These are phyloP conservation scores for Calonectria naviculata DNA, from an alignment of 2,329 filamentous ascomycete genomes.

Conservation along the genomic window DNA sequence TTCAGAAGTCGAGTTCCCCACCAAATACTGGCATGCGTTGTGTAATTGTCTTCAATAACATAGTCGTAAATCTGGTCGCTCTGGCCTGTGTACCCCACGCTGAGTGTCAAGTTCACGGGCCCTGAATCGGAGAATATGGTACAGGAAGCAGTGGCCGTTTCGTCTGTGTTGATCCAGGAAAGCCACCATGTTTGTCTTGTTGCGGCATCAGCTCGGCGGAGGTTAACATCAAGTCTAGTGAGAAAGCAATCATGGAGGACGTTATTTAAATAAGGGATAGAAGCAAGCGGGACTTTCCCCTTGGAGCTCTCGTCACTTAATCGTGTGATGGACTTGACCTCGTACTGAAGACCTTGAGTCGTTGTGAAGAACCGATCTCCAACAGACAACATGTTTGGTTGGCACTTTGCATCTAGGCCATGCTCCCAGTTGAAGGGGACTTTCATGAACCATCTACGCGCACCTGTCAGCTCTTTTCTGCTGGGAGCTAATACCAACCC, in stretches of 20 bases:
- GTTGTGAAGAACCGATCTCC: conserved; percentile 27
- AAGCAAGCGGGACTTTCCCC: background rate
- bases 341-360: conserved; percentile 12
- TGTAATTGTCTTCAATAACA: conserved; percentile 21
- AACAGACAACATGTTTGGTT: conserved; percentile 22
- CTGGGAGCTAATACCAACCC: background rate
- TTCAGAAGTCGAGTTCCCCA: conserved; percentile 29
- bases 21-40: conserved; percentile 22
- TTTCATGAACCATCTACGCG: conserved; percentile 26
- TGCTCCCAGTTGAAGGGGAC: conserved; percentile 22
- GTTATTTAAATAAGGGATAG: conserved; percentile 21
- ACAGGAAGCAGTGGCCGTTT: conserved; percentile 11
- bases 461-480: background rate
- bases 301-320: background rate
- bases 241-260: conserved; percentile 18
- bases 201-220: conserved; percentile 9
- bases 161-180: conserved; percentile 9
- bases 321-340: conserved; percentile 13
- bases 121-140: conserved; percentile 2
- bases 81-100: conserved; percentile 10
- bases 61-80: conserved; percentile 18
- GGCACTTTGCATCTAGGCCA: conserved; percentile 12
- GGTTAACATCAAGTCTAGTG: background rate
- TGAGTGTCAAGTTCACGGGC: conserved; percentile 16
- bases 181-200: conserved; percentile 16